phyloP scores from a whole-genome alignment of 768 basidiomycete genomes.

The Hygrophorus pudorinus region DNA sequence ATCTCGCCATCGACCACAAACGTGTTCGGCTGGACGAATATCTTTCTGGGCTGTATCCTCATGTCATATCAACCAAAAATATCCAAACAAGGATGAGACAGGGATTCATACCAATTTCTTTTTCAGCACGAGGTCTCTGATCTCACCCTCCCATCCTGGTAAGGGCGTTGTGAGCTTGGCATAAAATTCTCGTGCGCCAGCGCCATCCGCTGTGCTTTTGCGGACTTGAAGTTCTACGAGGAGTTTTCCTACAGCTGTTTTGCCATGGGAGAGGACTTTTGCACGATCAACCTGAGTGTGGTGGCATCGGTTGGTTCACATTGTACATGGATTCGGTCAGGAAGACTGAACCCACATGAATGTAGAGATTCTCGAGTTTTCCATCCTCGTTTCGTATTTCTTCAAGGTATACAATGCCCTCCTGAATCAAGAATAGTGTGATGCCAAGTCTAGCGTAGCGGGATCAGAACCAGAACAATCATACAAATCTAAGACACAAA shows the following conservation, averaged over 20 bases:
- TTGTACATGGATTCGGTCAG: not conserved
- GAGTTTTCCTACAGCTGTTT: conserved; percentile 59
- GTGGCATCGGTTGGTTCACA: not conserved
- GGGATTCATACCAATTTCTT: conserved; percentile 63
- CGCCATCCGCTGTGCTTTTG: conserved; percentile 77
- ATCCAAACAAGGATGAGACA: not conserved
- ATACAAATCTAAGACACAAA: conserved; percentile 5
- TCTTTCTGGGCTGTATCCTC: conserved; percentile 63
- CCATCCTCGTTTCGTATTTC: conserved; percentile 52
- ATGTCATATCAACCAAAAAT: not conserved
- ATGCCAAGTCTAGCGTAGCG: conserved; percentile 57
- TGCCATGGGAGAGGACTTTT: conserved; percentile 55
- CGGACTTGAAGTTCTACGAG: conserved; percentile 75
- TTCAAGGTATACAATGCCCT: conserved; percentile 61
- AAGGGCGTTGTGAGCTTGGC: conserved; percentile 69
- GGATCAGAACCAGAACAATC: not conserved
- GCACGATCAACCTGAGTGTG: conserved; percentile 55
- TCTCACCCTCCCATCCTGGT: conserved; percentile 61
- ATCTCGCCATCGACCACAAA: conserved; percentile 58
- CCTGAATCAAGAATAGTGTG: conserved; percentile 65
- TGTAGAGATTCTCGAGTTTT: conserved; percentile 55
- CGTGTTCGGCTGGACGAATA: conserved; percentile 81
- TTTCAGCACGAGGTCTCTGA: conserved; percentile 65
- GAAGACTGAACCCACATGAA: conserved; percentile 38
- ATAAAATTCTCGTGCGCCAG: conserved; percentile 73